Conservation (phyloP, 176 grass and related monocot species). For the Canna indica region DNA sequence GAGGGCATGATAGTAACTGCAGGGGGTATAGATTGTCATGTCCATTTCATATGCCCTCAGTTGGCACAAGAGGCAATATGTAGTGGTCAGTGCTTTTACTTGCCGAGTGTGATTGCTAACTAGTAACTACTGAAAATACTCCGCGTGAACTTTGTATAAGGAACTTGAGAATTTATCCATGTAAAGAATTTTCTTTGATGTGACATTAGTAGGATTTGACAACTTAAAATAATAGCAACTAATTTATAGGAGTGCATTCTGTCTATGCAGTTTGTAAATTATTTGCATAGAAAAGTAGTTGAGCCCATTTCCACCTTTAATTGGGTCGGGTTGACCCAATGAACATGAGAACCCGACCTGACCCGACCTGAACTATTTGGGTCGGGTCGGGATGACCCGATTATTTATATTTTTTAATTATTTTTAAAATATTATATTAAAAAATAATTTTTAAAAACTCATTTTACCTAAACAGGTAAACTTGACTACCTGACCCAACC, state of each 20-base stretch:
- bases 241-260: not conserved
- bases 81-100: conserved; percentile 57
- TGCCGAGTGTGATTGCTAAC: not conserved
- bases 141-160: not conserved
- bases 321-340: too few species aligned
- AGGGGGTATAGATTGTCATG: conserved; percentile 91
- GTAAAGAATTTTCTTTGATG: not conserved
- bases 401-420: too few species aligned
- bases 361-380: too few species aligned
- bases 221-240: not conserved
- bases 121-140: not conserved
- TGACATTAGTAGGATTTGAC: not conserved
- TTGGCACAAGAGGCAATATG: conserved; percentile 69
- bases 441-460: too few species aligned
- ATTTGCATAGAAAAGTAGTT: not conserved
- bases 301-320: too few species aligned
- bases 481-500: too few species aligned
- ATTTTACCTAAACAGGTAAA: too few species aligned
- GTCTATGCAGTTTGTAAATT: not conserved
- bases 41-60: conserved; percentile 98
- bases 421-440: too few species aligned
- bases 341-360: too few species aligned
- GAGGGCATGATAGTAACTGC: conserved; percentile 92
- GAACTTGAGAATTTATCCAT: not conserved
- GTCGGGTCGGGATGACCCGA: too few species aligned